Base-by-base conservation (phyloP, 2,329 filamentous ascomycete species). In the Penicillium sp. region DNA sequence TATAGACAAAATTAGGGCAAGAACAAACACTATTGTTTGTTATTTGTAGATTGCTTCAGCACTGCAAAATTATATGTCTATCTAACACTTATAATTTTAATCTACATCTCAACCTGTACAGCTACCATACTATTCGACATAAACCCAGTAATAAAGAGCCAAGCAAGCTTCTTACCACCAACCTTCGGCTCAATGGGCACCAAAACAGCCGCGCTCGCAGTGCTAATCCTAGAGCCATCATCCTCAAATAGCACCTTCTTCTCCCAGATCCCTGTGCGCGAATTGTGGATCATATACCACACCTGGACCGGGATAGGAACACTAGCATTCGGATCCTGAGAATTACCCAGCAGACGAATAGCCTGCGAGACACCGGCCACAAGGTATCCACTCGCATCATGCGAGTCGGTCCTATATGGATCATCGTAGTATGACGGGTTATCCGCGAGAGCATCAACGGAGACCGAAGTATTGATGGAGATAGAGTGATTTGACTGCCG, bases 391-490 rank as follows among this genome's bases (percentile, higher is more conserved):
- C 82, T 85, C 16, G 77, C 77, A 55, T 85, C 80, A 33, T 67
- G 49, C 0, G 62, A 69, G 0, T 60, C 57, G 0, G 72, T 73
- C 1, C 76, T 71, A 42, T 80, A 85, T 0, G 81, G 78, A 49
- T 87, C 84, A 0, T 66, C 54, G 62, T 83, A 87, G 67, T 80
- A 87, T 61, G 68, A 79, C 0, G 84, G 84, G 57, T 87, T 87
- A 61, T 87, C 84, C 12, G 82, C 69, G 3, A 74, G 62, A 1
- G 74, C 73, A 35, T 81, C 77, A 3, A 84, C 57, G 1, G 72
- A 57, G 16, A 85, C 58, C 0, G 69, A 66, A 3, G 82, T 77
- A 9, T 68, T 59, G 6, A 85, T 52, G 1, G 68, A 67, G 52
- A 83, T 69, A 4, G 67, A 70, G 40, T 64, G 58, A 40, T 72